phyloP scores from a whole-genome alignment of 805 yeast species.

The Peterozyma xylosa region DNA sequence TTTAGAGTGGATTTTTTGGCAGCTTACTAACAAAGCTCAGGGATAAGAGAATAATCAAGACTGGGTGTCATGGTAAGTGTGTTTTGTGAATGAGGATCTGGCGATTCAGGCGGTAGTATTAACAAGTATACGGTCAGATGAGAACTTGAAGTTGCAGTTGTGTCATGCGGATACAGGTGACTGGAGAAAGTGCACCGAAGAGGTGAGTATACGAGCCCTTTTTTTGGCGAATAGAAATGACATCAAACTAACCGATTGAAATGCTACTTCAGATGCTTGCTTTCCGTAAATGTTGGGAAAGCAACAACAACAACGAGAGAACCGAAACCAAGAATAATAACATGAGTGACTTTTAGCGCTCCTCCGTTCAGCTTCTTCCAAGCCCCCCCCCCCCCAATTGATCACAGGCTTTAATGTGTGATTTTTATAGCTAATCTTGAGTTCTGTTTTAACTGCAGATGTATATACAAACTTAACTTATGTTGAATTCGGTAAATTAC shows the following conservation, averaged over 20 bases:
- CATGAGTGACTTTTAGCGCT: constrained; percentile 13
- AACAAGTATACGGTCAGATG: constrained; percentile 28
- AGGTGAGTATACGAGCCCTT: constrained; percentile 31
- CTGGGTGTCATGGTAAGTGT: constrained; percentile 61
- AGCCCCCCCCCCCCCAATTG: no score
- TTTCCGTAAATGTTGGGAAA: constrained; percentile 35
- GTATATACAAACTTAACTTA: no score
- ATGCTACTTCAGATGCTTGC: constrained; percentile 26
- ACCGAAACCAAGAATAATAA: constrained; percentile 29
- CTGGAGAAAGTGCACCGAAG: constrained; percentile 68
- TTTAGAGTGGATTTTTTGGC: not conserved
- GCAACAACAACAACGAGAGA: constrained; percentile 27
- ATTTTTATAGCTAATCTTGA: no score
- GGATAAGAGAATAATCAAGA: constrained; percentile 65
- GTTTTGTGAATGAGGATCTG: not conserved
- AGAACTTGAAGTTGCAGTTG: constrained; percentile 60
- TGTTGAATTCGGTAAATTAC: no score
- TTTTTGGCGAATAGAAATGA: not conserved
- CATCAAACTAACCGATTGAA: not conserved
- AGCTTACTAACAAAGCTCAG: constrained; percentile 19
- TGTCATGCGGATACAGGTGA: constrained; percentile 80
- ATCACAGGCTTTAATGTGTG: no score
- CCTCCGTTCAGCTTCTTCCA: no score
- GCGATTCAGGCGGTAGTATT: not conserved
- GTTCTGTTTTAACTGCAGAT: no score